phyloP scores from a whole-genome alignment of 2,329 filamentous ascomycete genomes.

The Cercospora nicotianae region DNA sequence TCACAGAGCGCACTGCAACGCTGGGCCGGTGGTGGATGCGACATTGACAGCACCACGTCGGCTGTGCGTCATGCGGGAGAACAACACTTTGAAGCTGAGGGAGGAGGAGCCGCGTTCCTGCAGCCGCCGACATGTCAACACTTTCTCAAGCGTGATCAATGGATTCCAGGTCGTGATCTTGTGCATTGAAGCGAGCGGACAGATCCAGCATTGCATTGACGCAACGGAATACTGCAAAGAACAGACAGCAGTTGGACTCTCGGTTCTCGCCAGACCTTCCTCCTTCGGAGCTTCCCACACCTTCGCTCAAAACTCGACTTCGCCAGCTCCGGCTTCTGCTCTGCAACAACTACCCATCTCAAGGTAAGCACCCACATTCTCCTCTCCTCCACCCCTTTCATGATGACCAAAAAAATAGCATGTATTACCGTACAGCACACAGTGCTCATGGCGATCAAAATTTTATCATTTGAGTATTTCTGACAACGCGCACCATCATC shows the following conservation, averaged over 20 bases:
- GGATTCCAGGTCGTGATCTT: not conserved
- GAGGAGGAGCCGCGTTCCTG: not conserved
- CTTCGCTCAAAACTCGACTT: conserved; percentile 5
- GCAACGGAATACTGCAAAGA: not conserved
- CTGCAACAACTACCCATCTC: not conserved
- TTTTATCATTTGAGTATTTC: conserved; percentile 19
- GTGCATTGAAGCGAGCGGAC: not conserved
- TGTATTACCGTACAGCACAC: conserved; percentile 17
- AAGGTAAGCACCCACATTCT: conserved; percentile 3
- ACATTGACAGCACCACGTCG: not conserved
- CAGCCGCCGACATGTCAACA: not conserved
- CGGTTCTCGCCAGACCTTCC: conserved; percentile 6
- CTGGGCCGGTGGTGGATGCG: not conserved
- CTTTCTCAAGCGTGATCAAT: not conserved
- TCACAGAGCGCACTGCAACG: not conserved
- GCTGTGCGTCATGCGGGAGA: not conserved
- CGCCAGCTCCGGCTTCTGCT: conserved; percentile 2
- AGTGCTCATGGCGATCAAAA: conserved; percentile 18
- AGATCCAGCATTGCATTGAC: not conserved
- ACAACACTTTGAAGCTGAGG: not conserved
- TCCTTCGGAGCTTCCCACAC: not conserved
- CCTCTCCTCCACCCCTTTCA: not conserved
- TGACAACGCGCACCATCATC: not conserved
- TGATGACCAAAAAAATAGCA: conserved; percentile 15
- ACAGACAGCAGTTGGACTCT: not conserved